phyloP scores from a whole-genome alignment of 2,329 filamentous ascomycete species.

The Colletotrichum shisoi region DNA sequence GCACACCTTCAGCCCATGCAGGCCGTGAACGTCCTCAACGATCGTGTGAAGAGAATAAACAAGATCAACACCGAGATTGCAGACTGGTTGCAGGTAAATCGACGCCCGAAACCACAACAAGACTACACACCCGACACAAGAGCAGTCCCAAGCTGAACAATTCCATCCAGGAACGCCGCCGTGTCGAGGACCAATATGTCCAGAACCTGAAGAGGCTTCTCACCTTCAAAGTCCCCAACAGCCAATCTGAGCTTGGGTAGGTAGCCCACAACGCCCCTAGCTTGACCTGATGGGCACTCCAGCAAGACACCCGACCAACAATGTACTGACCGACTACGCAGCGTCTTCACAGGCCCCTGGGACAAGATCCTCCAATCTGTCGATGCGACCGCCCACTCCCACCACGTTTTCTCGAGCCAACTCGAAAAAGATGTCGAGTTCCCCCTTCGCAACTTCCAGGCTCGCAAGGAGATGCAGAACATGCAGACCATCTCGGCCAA shows the following conservation, averaged over 20 bases:
- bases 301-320: background rate
- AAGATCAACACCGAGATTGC: constrained; percentile 90
- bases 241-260: constrained; percentile 86
- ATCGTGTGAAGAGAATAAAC: constrained; percentile 85
- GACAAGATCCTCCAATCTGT: constrained; percentile 82
- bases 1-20: constrained; percentile 80
- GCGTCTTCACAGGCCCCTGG: constrained; percentile 91
- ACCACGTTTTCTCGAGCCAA: constrained; percentile 79
- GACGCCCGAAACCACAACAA: constrained; percentile 10
- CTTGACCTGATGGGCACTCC: background rate
- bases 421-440: constrained; percentile 89
- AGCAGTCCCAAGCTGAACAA: constrained; percentile 30
- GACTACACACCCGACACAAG: constrained; percentile 15
- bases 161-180: constrained; percentile 79
- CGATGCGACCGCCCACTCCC: constrained; percentile 81
- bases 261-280: constrained; percentile 44
- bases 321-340: constrained; percentile 51
- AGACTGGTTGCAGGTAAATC: constrained; percentile 90
- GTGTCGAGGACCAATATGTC: constrained; percentile 89
- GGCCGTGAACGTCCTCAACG: constrained; percentile 81
- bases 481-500: constrained; percentile 85
- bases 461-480: constrained; percentile 78
- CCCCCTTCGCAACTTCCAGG: constrained; percentile 78
- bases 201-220: constrained; percentile 81
- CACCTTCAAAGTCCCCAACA: constrained; percentile 75